These are phyloP conservation scores for Sphenostylis stenocarpa DNA, from an alignment of 306 rosid species.

Conservation along the genomic window DNA sequence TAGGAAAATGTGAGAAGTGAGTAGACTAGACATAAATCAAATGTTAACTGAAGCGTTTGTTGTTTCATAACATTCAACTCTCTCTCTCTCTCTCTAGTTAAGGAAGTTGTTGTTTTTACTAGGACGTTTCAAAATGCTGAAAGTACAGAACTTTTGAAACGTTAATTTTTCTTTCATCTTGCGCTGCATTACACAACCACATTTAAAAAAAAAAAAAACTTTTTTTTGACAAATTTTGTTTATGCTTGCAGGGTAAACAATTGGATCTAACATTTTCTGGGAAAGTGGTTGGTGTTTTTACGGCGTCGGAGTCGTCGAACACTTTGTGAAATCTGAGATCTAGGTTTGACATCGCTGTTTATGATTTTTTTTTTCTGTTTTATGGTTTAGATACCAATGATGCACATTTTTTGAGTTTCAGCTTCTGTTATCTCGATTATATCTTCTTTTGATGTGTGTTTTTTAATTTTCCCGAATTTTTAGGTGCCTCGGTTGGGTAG, in stretches of 20 bases:
- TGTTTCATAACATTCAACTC: slow-evolving; percentile 7
- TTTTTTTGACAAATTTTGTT: not conserved
- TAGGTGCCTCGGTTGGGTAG: slow-evolving; percentile 36
- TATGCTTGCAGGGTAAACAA: slow-evolving; percentile 38
- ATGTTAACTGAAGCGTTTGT: not conserved
- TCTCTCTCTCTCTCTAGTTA: not conserved
- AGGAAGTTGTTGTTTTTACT: not conserved
- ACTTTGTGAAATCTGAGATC: slow-evolving; percentile 44
- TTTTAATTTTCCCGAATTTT: slow-evolving; percentile 46
- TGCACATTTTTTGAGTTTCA: slow-evolving; percentile 28
- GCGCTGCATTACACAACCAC: slow-evolving; percentile 26
- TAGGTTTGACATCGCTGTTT: slow-evolving; percentile 31
- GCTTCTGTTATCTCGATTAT: not conserved
- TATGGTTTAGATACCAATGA: not conserved
- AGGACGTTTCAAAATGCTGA: not conserved
- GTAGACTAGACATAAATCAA: slow-evolving; percentile 2
- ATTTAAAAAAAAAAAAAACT: no score
- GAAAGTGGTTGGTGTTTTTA: slow-evolving; percentile 24
- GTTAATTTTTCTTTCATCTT: slow-evolving; percentile 17
- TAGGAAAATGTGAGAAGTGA: slow-evolving; percentile 8
- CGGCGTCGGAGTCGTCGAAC: slow-evolving; percentile 17
- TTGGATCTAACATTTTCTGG: slow-evolving; percentile 64
- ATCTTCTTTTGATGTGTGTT: not conserved
- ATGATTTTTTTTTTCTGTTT: not conserved
- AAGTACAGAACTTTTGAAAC: slow-evolving; percentile 5